Evolutionary conservation across 2,329 filamentous ascomycete genomes (phyloP), one percentile per base, ranked within the genome.

Genomic region (Sarocladium oryzae): DNA sequence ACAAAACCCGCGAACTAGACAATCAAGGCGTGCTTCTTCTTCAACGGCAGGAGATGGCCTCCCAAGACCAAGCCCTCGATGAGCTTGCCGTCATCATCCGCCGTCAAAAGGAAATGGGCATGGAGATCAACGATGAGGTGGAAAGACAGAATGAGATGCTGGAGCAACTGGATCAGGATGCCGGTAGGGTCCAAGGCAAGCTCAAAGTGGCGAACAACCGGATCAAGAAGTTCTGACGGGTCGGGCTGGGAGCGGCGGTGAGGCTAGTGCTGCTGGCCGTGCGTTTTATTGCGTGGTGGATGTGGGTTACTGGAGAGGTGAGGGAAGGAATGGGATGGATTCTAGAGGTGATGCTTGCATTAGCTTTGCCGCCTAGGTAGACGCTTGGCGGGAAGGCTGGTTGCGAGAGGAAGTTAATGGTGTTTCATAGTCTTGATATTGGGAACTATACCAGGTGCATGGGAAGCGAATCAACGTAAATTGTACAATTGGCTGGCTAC

Each of bases 91-190:
- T 80, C 56, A 84, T 89, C 45, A 84, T 92, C 43, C 72, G 82
- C 45, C 72, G 85, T 53, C 85, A 92, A 71, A 84, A 80, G 61
- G 84, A 90, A 67, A 88, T 92, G 79, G 88, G 88, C 1, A 71
- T 88, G 43, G 77, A 82, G 52, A 91, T 93, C 61, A 79, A 88
- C 56, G 78, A 84, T 48, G 88, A 92, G 70, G 75, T 91, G 52
- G 78, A 82, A 50, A 68, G 80, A 57, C 87, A 92, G 70, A 86
- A 82, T 51, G 77, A 81, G 64, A 80, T 89, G 78, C 71, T 93
- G 26, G 77, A 81, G 11, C 66, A 81, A 57, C 63, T 90, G 55
- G 83, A 85, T 56, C 73, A 82, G 51, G 85, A 90, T 66, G 77
- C 78, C 2, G 81, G 84, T 55, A 72, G 84, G 5, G 72, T 89